Conservation (phyloP, 106 monocot genomes). For the Allium fistulosum region DNA sequence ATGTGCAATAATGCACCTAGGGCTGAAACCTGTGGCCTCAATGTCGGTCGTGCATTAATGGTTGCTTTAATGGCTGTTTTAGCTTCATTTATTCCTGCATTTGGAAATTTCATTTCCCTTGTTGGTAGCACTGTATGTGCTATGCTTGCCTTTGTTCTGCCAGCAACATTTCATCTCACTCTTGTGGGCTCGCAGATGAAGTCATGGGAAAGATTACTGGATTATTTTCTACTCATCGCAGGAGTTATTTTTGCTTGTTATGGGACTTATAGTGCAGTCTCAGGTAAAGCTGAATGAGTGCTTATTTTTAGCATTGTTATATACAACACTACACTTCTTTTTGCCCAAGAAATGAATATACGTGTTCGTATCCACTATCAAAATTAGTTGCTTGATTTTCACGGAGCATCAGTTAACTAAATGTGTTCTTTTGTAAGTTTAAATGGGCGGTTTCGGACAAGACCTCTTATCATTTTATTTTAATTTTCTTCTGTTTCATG, state of each 20-base stretch:
- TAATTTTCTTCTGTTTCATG: no score
- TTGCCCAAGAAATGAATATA: no score
- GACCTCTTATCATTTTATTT: no score
- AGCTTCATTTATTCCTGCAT: constrained; percentile 77
- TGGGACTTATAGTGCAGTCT: constrained; percentile 42
- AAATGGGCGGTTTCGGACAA: no score
- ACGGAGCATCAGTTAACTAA: no score
- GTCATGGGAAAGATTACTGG: constrained; percentile 27
- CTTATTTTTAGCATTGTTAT: no score
- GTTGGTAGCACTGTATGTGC: constrained; percentile 82
- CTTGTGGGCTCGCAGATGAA: constrained; percentile 48
- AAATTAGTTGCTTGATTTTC: no score
- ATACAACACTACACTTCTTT: no score
- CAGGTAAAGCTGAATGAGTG: constrained; percentile 1
- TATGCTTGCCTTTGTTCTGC: constrained; percentile 77
- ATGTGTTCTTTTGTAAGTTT: no score
- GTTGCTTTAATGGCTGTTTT: constrained; percentile 26
- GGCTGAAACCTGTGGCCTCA: constrained; percentile 33
- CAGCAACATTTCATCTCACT: constrained; percentile 71
- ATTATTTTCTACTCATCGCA: constrained; percentile 42
- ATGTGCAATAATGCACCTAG: constrained; percentile 11
- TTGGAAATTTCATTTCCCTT: constrained; percentile 77
- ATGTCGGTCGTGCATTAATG: constrained; percentile 33
- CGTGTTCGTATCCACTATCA: no score
- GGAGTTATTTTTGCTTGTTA: constrained; percentile 70